Evolutionary conservation across 139 green algal species (phyloP).

Genomic region (Coccomyxa sp.): DNA sequence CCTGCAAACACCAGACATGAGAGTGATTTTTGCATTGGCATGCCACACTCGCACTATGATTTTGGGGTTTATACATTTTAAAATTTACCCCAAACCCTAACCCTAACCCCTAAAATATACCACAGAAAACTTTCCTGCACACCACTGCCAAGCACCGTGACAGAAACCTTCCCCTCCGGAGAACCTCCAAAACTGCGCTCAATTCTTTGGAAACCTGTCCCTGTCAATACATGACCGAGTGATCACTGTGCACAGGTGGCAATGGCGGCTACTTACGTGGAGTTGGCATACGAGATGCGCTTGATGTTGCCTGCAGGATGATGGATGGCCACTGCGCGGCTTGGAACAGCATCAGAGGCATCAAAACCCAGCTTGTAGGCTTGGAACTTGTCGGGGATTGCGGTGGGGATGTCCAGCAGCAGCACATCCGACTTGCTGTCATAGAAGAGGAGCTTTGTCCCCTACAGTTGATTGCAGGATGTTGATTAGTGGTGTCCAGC

Average conservation of each 20-base stretch:
- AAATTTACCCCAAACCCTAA: too few species aligned
- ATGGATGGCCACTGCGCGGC: not conserved
- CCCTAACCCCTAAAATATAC: too few species aligned
- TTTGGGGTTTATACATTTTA: too few species aligned
- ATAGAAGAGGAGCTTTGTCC: not conserved
- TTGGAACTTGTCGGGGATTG: not conserved
- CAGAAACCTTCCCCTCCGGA: too few species aligned
- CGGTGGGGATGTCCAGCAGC: not conserved
- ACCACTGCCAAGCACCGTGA: too few species aligned
- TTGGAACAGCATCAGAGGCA: not conserved
- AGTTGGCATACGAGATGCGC: slow-evolving; percentile 2
- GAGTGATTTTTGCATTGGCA: too few species aligned
- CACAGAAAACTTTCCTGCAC: too few species aligned
- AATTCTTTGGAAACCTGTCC: too few species aligned
- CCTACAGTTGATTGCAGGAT: not conserved
- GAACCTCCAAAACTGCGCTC: too few species aligned
- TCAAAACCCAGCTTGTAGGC: not conserved
- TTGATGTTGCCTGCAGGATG: slow-evolving; percentile 1
- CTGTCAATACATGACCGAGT: too few species aligned
- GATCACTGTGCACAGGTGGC: not conserved
- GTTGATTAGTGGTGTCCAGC: too few species aligned
- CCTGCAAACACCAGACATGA: not conserved
- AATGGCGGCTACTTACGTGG: not conserved
- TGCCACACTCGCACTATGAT: too few species aligned
- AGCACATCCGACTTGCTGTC: not conserved